These are phyloP conservation scores for Daldinia grandis DNA, from an alignment of 495 filamentous ascomycete species.

Conservation along the genomic window DNA sequence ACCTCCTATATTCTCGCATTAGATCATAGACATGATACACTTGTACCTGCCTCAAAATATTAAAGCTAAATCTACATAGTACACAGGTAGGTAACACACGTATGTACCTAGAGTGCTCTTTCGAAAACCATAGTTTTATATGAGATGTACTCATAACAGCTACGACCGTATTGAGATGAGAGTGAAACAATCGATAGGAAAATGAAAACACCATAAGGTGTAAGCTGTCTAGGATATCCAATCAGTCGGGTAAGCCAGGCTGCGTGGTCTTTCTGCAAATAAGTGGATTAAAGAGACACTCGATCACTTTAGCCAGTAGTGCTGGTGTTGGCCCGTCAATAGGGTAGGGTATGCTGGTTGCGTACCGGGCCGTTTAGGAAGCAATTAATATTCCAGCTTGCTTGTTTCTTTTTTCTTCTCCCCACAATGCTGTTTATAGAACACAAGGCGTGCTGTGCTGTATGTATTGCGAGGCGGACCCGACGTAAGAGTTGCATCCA, in stretches of 20 bases:
- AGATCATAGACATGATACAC: background rate
- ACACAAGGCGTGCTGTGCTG: background rate
- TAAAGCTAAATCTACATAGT: background rate
- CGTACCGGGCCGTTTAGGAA: constrained; percentile 39
- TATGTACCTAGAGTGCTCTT: background rate
- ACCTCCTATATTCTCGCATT: background rate
- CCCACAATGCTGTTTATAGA: constrained; percentile 8
- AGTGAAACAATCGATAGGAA: background rate
- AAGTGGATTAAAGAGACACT: constrained; percentile 34
- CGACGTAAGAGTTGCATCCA: background rate
- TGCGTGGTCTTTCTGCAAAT: constrained; percentile 28
- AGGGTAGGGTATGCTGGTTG: constrained; percentile 13
- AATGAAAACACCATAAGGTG: constrained; percentile 10
- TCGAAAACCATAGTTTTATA: too few relatives aligned
- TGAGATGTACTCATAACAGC: background rate
- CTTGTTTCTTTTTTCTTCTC: constrained; percentile 4
- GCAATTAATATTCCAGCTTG: constrained; percentile 28
- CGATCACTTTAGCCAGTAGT: constrained; percentile 37
- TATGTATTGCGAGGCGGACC: constrained; percentile 1
- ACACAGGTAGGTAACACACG: too few relatives aligned
- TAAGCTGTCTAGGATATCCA: constrained; percentile 18
- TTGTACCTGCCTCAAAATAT: background rate
- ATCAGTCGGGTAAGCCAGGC: constrained; percentile 18
- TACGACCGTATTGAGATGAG: background rate
- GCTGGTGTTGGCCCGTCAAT: constrained; percentile 7